Base-by-base conservation (phyloP, 2,329 filamentous ascomycete genomes). In the Pseudocercospora fuligena region DNA sequence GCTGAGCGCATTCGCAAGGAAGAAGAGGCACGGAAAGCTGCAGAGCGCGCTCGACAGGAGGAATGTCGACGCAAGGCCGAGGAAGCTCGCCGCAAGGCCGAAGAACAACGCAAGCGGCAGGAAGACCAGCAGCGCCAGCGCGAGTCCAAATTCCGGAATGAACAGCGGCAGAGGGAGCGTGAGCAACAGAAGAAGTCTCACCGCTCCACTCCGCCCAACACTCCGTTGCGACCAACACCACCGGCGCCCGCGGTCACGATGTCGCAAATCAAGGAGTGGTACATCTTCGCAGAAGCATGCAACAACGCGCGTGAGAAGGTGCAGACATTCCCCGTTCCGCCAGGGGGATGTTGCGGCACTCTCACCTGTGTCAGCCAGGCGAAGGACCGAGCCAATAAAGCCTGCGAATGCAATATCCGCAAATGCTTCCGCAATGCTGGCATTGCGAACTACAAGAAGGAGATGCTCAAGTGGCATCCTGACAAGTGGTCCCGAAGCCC, bases 401-500 rank as follows among this genome's bases (percentile, higher is more conserved):
- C 51, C 25, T 56, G 51, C 51, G 51, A 33, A 3, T 56, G 51
- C 16, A 56, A 56, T 27, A 31, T 56, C 11, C 21, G 51, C 7
- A 27, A 27, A 5, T 2, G 1, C 23, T 27, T 56, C 27, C 1
- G 12, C 8, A 3, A 19, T 25, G 51, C 51, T 27, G 51, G 51
- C 8, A 14, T 56, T 1, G 16, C 1, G 1, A 56, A 4, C 9
- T 9, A 60, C n/a, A 60, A 60, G 40, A 54, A 29, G 23, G 51
- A 57, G 21, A 46, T 58, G n/a, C 19, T 49, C 11, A 36, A 23
- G 12, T 65, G 57, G 58, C 66, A 68, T 21, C 63, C 66, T 2
- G 66, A 68, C 43, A 63, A 60, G 51, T 70, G 65, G 29, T 29
- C 56, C 9, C 23, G 33, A 5, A 65, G 58, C 36, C 23, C 43